A percentile compares a stretch with the other conserved stretches of the same genome.
Conservation (phyloP, 2,329 filamentous ascomycete species). For the Colletotrichum tropicale region DNA sequence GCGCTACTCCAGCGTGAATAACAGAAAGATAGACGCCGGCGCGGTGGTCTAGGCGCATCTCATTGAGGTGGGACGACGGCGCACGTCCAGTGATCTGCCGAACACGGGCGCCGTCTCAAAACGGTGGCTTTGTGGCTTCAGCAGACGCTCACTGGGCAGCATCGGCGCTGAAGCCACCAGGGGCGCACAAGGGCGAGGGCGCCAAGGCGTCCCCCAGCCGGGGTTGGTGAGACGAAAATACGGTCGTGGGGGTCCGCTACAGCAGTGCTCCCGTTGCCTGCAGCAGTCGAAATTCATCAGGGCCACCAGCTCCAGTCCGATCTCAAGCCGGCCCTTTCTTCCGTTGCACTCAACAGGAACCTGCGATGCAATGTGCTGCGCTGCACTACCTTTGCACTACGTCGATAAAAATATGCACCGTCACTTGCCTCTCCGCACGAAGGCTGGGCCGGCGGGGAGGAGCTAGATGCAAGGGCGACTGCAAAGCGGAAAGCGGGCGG, state of each 20-base stretch:
- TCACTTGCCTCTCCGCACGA: not conserved
- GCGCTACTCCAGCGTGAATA: not conserved
- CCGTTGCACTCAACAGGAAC: not conserved
- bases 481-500: constrained; percentile 5
- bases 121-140: constrained; percentile 3
- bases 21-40: not conserved
- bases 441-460: not conserved
- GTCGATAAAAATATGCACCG: not conserved
- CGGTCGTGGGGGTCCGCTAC: not conserved
- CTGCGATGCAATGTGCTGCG: not conserved
- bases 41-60: not conserved
- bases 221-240: not conserved
- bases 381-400: not conserved
- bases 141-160: not conserved
- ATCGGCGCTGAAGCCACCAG: not conserved
- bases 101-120: constrained; percentile 9
- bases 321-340: not conserved
- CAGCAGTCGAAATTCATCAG: not conserved
- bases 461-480: not conserved
- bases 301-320: not conserved
- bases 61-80: not conserved
- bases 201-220: not conserved
- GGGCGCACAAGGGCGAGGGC: not conserved
- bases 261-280: not conserved
- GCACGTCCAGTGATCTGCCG: constrained; percentile 17